phyloP scores from a whole-genome alignment of 2,329 filamentous ascomycete genomes.

The Pezicula neosporulosa region DNA sequence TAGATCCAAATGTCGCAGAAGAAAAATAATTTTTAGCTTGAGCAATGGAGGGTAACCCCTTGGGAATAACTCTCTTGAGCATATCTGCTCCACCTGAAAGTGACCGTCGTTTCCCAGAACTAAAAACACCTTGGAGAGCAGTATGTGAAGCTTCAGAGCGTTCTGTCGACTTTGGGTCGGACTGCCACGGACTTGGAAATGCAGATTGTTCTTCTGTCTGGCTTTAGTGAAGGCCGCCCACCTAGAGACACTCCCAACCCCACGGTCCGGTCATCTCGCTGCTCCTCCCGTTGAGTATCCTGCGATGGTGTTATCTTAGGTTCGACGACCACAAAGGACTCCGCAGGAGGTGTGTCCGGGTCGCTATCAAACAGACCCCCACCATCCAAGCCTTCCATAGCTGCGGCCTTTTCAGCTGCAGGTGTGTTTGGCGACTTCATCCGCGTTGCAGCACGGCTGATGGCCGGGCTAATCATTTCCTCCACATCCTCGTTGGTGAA shows the following conservation, averaged over 20 bases:
- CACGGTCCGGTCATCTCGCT: background rate
- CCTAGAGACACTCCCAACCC: slow-evolving; percentile 10
- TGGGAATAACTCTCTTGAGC: slow-evolving; percentile 50
- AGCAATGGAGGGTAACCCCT: slow-evolving; percentile 47
- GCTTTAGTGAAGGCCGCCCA: slow-evolving; percentile 25
- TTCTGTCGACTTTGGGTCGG: slow-evolving; percentile 36
- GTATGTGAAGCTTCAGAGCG: slow-evolving; percentile 28
- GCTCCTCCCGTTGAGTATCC: too few relatives aligned
- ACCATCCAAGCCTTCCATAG: slow-evolving; percentile 47
- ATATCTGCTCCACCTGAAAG: slow-evolving; percentile 55
- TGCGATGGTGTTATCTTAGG: too few relatives aligned
- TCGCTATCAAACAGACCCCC: slow-evolving; percentile 36
- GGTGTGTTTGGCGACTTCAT: slow-evolving; percentile 52
- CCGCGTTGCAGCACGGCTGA: slow-evolving; percentile 53
- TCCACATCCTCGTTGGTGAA: slow-evolving; percentile 49
- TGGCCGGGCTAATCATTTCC: slow-evolving; percentile 55
- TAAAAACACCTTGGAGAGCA: slow-evolving; percentile 43
- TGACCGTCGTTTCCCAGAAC: slow-evolving; percentile 41
- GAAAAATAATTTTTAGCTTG: slow-evolving; percentile 25
- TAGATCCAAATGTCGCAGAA: slow-evolving; percentile 12
- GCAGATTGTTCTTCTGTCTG: slow-evolving; percentile 13
- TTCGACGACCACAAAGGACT: background rate
- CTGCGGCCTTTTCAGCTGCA: slow-evolving; percentile 54
- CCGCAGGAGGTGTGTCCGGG: slow-evolving; percentile 21
- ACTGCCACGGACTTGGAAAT: slow-evolving; percentile 35